phyloP scores from a whole-genome alignment of 2,329 filamentous ascomycete species.

The Neonectria coccinea region DNA sequence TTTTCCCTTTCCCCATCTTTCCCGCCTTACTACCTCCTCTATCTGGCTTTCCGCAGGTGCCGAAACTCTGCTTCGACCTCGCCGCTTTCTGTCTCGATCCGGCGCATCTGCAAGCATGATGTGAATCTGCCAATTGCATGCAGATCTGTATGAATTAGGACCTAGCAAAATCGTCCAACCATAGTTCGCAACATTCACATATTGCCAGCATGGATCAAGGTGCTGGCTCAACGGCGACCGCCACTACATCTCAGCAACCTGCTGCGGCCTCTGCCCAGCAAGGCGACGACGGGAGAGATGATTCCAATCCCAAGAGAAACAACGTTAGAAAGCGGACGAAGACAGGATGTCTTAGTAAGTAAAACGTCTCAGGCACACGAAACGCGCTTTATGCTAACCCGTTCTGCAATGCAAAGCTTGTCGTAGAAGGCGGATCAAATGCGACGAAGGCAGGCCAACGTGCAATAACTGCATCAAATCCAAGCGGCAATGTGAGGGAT shows the following conservation, averaged over 20 bases:
- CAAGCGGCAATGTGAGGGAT: constrained; percentile 85
- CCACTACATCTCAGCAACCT: constrained; percentile 35
- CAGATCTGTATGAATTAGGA: constrained; percentile 32
- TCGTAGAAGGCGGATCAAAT: constrained; percentile 95
- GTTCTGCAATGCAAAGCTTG: constrained; percentile 71
- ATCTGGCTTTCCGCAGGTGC: constrained; percentile 20
- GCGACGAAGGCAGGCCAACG: constrained; percentile 86
- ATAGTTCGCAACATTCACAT: constrained; percentile 6
- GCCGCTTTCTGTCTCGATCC: constrained; percentile 16
- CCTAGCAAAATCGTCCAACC: background rate
- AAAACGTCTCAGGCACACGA: background rate
- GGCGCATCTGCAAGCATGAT: constrained; percentile 34
- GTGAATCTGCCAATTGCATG: constrained; percentile 32
- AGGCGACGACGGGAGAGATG: constrained; percentile 54
- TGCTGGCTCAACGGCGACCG: constrained; percentile 19
- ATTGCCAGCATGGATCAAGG: constrained; percentile 38
- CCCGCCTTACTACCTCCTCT: constrained; percentile 11
- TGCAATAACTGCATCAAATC: constrained; percentile 90
- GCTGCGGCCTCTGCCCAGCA: constrained; percentile 50
- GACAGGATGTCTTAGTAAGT: constrained; percentile 89
- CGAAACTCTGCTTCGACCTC: constrained; percentile 27
- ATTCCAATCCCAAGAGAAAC: constrained; percentile 59
- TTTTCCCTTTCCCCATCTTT: constrained; percentile 1
- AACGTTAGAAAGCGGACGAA: constrained; percentile 80
- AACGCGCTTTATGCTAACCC: constrained; percentile 34